phyloP scores from a whole-genome alignment of 805 yeast species.

The Kodamaea jinghongensis region DNA sequence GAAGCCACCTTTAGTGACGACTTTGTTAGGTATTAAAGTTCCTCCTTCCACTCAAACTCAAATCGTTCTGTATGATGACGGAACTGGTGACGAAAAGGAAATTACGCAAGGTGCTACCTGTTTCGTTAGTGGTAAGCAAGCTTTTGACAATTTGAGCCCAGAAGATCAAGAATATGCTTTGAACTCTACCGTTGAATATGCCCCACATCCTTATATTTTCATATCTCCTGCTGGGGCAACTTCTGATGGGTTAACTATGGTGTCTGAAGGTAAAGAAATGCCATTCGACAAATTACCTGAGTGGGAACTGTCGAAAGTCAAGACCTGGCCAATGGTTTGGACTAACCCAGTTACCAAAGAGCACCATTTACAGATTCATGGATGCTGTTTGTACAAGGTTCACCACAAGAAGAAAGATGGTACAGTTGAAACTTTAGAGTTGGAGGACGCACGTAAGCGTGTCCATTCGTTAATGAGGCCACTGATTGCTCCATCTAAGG shows the following conservation, averaged over 20 bases:
- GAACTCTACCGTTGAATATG: conserved; percentile 78
- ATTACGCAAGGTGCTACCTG: conserved; percentile 87
- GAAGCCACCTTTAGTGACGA: conserved; percentile 84
- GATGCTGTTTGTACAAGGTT: conserved; percentile 76
- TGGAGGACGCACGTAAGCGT: conserved; percentile 71
- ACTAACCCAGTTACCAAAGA: conserved; percentile 83
- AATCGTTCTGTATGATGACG: conserved; percentile 54
- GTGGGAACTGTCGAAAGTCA: conserved; percentile 79
- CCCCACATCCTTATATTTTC: conserved; percentile 89
- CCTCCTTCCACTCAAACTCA: conserved; percentile 67
- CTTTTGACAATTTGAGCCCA: conserved; percentile 61
- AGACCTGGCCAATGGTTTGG: conserved; percentile 85
- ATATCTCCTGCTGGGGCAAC: conserved; percentile 81
- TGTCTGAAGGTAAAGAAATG: conserved; percentile 70
- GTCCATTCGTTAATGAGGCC: conserved; percentile 81
- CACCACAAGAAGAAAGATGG: conserved; percentile 55
- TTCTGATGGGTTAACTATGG: conserved; percentile 84
- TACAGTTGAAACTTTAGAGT: conserved; percentile 44
- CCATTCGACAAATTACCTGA: conserved; percentile 67
- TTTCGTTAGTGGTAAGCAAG: conserved; percentile 79
- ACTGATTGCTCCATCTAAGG: conserved; percentile 68
- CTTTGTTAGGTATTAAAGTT: conserved; percentile 77
- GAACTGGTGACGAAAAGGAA: conserved; percentile 57
- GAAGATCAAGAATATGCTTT: conserved; percentile 76
- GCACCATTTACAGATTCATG: conserved; percentile 84